Percentiles rank a stretch among this genome's conserved stretches.
These are phyloP conservation scores for Picea engelmannii DNA, from an alignment of 83 land plant genomes.

Conservation along the genomic window DNA sequence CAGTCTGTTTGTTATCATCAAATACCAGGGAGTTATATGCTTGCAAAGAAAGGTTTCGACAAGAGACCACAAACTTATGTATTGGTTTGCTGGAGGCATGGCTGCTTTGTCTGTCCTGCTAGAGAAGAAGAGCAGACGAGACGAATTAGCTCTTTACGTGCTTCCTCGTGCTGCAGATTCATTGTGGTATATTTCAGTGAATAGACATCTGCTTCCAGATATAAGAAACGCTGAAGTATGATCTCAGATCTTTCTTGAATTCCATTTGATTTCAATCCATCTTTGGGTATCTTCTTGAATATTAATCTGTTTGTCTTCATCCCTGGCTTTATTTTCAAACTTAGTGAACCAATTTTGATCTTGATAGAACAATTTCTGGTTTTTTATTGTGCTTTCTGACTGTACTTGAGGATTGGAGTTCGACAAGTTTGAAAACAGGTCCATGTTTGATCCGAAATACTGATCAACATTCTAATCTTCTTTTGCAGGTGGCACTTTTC, in stretches of 20 bases:
- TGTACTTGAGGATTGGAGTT: neutral
- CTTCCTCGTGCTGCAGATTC: constrained; percentile 98
- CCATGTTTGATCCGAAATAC: neutral
- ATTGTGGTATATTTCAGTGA: constrained; percentile 88
- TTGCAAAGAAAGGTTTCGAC: constrained; percentile 78
- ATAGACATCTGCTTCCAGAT: constrained; percentile 82
- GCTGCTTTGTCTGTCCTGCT: constrained; percentile 84
- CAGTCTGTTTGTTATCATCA: neutral
- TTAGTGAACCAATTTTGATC: neutral
- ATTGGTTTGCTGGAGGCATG: constrained; percentile 85
- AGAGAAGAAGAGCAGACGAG: constrained; percentile 87
- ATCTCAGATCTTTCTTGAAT: neutral
- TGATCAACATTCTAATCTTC: neutral
- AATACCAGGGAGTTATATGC: constrained; percentile 77
- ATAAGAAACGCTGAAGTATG: constrained; percentile 91
- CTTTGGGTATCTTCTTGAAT: neutral
- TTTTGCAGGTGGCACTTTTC: constrained; percentile 81
- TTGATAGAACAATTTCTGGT: neutral
- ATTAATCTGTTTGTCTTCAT: neutral
- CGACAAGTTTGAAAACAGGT: neutral
- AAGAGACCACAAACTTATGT: constrained; percentile 85
- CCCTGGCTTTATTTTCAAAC: neutral
- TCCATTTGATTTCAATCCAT: neutral
- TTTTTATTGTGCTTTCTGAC: neutral
- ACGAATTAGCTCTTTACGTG: constrained; percentile 91